Evolutionary conservation across 345 rosid genomes (phyloP).

Genomic region (Melaleuca alternifolia): DNA sequence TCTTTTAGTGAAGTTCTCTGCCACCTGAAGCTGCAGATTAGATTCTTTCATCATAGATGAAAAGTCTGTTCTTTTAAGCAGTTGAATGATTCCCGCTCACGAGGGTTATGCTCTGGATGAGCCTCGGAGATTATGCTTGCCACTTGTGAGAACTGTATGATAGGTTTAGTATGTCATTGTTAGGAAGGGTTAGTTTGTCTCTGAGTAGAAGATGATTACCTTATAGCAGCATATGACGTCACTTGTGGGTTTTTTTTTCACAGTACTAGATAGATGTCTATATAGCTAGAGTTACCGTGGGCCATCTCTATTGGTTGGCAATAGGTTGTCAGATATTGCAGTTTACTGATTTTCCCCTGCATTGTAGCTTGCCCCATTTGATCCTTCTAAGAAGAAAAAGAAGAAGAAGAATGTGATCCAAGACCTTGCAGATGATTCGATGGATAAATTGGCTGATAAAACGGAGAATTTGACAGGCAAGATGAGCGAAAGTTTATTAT

Average conservation of each 20-base stretch:
- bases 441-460: conserved; percentile 60
- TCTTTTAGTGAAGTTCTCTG: neutral
- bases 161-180: neutral
- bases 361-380: conserved; percentile 68
- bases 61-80: neutral
- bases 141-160: neutral
- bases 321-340: neutral
- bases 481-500: neutral
- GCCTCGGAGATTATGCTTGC: neutral
- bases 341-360: neutral
- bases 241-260: neutral
- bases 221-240: neutral
- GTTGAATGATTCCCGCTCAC: neutral
- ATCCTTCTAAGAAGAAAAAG: conserved; percentile 93
- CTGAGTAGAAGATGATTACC: neutral
- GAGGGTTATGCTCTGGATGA: neutral
- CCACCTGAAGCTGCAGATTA: neutral
- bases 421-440: conserved; percentile 48
- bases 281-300: neutral
- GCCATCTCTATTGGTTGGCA: neutral
- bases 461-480: conserved; percentile 61
- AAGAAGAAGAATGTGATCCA: conserved; percentile 77
- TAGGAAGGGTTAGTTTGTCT: neutral
- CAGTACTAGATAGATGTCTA: neutral
- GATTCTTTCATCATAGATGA: neutral